Evolutionary conservation across 2,329 filamentous ascomycete genomes (phyloP).

Genomic region (Tolypocladium pustulatum): DNA sequence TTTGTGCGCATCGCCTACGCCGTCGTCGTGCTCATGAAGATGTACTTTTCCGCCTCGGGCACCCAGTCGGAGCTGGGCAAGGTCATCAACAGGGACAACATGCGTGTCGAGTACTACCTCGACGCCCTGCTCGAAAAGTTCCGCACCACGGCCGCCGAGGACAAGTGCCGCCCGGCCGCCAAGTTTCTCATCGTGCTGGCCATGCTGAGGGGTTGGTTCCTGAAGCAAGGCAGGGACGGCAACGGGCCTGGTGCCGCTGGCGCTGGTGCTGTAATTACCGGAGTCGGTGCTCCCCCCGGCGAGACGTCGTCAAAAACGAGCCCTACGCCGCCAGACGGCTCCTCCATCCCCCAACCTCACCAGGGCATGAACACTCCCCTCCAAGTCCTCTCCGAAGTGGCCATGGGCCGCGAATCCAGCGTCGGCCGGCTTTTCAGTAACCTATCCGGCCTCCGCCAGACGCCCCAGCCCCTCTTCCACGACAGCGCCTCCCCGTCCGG

Average conservation of each 20-base stretch:
- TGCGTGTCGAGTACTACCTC: slow-evolving; percentile 57
- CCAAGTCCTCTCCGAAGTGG: slow-evolving; percentile 46
- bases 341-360: slow-evolving; percentile 6
- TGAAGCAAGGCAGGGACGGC: slow-evolving; percentile 32
- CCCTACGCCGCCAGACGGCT: background rate
- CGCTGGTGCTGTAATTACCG: slow-evolving; percentile 1
- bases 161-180: slow-evolving; percentile 52
- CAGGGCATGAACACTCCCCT: slow-evolving; percentile 39
- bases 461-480: slow-evolving; percentile 27
- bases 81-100: slow-evolving; percentile 56
- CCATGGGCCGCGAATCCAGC: slow-evolving; percentile 30
- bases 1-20: slow-evolving; percentile 64
- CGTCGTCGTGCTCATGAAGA: slow-evolving; percentile 62
- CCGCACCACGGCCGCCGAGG: slow-evolving; percentile 48
- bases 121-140: slow-evolving; percentile 62
- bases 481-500: slow-evolving; percentile 6
- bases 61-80: slow-evolving; percentile 57
- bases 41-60: slow-evolving; percentile 57
- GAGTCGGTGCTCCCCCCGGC: slow-evolving; percentile 6
- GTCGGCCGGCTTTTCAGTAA: slow-evolving; percentile 8
- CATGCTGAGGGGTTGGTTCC: slow-evolving; percentile 62
- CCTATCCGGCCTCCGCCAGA: slow-evolving; percentile 11
- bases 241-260: slow-evolving; percentile 1
- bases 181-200: slow-evolving; percentile 63
- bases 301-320: background rate